Conservation (phyloP, 2,329 filamentous ascomycete genomes). For the Diplodia scrobiculata region DNA sequence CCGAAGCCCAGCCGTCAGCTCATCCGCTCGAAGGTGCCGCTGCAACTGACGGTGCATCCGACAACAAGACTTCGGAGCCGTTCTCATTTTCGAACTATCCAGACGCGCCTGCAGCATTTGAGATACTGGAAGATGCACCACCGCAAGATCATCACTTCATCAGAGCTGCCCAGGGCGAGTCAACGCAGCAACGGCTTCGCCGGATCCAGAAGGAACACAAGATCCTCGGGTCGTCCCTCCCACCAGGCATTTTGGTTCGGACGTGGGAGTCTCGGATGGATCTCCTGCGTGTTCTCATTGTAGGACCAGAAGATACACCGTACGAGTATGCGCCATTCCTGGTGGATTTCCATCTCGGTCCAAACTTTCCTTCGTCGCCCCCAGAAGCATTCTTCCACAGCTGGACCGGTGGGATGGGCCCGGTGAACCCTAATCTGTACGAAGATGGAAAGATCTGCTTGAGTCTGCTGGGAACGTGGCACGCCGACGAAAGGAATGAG, state of each 20-base stretch:
- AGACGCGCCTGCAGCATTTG: constrained; percentile 36
- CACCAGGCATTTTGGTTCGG: constrained; percentile 59
- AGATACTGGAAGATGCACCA: constrained; percentile 43
- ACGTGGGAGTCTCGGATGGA: constrained; percentile 63
- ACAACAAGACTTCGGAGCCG: constrained; percentile 28
- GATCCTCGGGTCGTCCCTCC: constrained; percentile 58
- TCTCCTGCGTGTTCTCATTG: constrained; percentile 60
- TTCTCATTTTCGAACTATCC: constrained; percentile 29
- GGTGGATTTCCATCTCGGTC: constrained; percentile 59
- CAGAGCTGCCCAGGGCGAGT: constrained; percentile 28
- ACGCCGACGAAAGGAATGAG: constrained; percentile 55
- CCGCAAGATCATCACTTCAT: constrained; percentile 46
- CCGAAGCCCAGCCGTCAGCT: constrained; percentile 39
- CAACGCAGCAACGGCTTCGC: constrained; percentile 50
- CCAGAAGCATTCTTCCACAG: constrained; percentile 62
- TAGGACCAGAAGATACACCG: constrained; percentile 62
- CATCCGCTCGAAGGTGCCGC: constrained; percentile 3
- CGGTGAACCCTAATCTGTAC: constrained; percentile 65
- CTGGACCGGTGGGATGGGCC: constrained; percentile 57
- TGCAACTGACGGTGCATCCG: constrained; percentile 15
- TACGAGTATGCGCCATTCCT: constrained; percentile 64
- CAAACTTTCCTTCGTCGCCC: constrained; percentile 55
- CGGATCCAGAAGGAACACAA: constrained; percentile 61
- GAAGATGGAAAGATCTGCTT: constrained; percentile 65
- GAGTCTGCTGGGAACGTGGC: constrained; percentile 62